phyloP scores from a whole-genome alignment of 176 grass and related monocot genomes.

The Eleusine coracana region DNA sequence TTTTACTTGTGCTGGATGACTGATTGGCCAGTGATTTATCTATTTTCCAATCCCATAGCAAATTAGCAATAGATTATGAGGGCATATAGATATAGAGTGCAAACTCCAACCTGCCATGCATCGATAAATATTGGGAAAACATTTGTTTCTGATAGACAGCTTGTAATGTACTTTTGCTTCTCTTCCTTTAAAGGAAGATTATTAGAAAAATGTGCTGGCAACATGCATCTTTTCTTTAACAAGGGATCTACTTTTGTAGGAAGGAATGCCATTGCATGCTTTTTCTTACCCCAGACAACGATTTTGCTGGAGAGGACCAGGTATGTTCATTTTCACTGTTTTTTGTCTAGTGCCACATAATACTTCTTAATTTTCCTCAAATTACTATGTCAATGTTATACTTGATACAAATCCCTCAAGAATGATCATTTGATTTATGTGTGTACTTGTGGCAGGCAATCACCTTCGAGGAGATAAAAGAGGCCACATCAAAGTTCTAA shows the following conservation, averaged over 20 bases:
- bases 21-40: not conserved
- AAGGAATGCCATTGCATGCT: conserved; percentile 99
- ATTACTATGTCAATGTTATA: not conserved
- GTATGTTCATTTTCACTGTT: conserved; percentile 36
- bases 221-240: not conserved
- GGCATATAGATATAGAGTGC: not conserved
- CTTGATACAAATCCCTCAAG: not conserved
- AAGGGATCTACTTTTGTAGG: conserved; percentile 44
- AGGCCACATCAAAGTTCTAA: conserved; percentile 79
- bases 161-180: not conserved
- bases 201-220: not conserved
- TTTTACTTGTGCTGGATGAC: conserved; percentile 1
- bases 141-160: not conserved
- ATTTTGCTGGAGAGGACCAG: conserved; percentile 93
- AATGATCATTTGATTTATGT: not conserved
- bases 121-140: not conserved
- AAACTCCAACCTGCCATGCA: not conserved
- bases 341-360: not conserved
- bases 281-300: conserved; percentile 92
- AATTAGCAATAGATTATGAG: conserved; percentile 16
- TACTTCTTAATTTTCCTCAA: not conserved
- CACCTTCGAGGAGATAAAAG: conserved; percentile 81
- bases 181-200: not conserved
- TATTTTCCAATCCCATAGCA: not conserved
- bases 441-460: conserved; percentile 53